These are phyloP conservation scores for Eutypa lata DNA, from an alignment of 2,329 filamentous ascomycete genomes.

Conservation along the genomic window DNA sequence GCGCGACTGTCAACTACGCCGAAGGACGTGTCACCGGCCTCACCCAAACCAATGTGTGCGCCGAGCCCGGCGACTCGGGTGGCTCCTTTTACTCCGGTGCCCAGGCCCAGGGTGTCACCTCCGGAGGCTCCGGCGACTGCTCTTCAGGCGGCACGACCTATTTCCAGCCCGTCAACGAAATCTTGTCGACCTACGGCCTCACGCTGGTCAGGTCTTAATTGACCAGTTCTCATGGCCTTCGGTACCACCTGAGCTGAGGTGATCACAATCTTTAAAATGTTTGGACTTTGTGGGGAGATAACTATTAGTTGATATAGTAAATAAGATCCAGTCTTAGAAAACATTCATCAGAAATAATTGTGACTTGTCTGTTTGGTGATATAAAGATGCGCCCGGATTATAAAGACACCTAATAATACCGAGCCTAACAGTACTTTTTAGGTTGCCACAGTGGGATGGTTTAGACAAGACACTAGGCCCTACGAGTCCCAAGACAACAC, in stretches of 20 bases:
- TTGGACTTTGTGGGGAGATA: constrained; percentile 5
- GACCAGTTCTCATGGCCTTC: constrained; percentile 2
- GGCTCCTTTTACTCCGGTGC: constrained; percentile 37
- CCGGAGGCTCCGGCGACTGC: constrained; percentile 38
- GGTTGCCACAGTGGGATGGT: too few relatives aligned
- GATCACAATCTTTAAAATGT: constrained; percentile 7
- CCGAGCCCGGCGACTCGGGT: constrained; percentile 40
- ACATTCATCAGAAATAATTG: too few relatives aligned
- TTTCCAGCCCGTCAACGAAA: constrained; percentile 40
- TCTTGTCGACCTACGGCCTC: constrained; percentile 35
- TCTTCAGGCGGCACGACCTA: constrained; percentile 33
- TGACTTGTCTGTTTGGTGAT: too few relatives aligned
- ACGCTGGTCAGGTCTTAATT: constrained; percentile 23
- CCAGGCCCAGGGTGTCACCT: constrained; percentile 41
- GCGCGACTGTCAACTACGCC: constrained; percentile 36
- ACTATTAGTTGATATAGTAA: too few relatives aligned
- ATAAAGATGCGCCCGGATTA: too few relatives aligned
- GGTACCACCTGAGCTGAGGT: constrained; percentile 8
- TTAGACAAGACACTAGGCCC: too few relatives aligned
- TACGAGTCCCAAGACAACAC: too few relatives aligned
- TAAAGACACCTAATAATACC: too few relatives aligned
- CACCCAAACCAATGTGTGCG: constrained; percentile 37
- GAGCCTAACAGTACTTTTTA: too few relatives aligned
- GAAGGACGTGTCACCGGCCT: constrained; percentile 37
- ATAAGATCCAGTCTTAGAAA: too few relatives aligned